Base-by-base conservation (phyloP, 345 rosid genomes). In the Moringa oleifera region DNA sequence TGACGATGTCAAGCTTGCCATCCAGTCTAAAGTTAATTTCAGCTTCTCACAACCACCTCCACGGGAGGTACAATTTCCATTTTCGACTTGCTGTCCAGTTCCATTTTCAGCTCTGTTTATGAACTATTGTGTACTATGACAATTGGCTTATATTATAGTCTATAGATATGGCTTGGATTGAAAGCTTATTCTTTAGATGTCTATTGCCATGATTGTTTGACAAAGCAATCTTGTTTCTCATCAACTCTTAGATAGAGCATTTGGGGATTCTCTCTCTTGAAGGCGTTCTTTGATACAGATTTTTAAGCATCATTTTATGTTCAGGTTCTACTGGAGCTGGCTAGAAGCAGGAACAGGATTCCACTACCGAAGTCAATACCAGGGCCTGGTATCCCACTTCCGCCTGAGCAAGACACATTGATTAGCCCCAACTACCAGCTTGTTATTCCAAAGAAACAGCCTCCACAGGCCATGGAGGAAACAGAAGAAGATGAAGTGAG, bases 41-140 rank as follows among this genome's bases (percentile, higher is more conserved):
- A 88, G 92, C 83, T 86, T 90, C 81, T 88, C 97, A 0, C 97
- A 94, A 50, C 97, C 99, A 31, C 97, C 97, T 8, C 90, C 97
- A 0, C 70, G 98, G 83, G 98, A 90, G 90, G 98, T 87, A 73
- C 24, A 20, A 28, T 52, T 57, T 47, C 37, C 37, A 33, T 33
- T 33, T n/a, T 33, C 11, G 37, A n/a, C n/a, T 33, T 33, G 37
- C 37, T 11, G 37, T 33, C 11, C 33, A 28, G 33, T 28, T 28
- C 3, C 33, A 28, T 3, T 2, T 41, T 41, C 47, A 41, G 13
- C 17, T 33, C 5, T 33, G 6, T 33, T 11, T 33, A 33, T 4
- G 37, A 33, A 33, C 37, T 4, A 33, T 33, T 33, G 37, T 33
- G 37, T 4, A 4, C 5, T 33, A 11, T 33, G 37, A 33, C 1